Base-by-base conservation (phyloP, 1,284 basidiomycete genomes). In the Sporisorium scitamineum region DNA sequence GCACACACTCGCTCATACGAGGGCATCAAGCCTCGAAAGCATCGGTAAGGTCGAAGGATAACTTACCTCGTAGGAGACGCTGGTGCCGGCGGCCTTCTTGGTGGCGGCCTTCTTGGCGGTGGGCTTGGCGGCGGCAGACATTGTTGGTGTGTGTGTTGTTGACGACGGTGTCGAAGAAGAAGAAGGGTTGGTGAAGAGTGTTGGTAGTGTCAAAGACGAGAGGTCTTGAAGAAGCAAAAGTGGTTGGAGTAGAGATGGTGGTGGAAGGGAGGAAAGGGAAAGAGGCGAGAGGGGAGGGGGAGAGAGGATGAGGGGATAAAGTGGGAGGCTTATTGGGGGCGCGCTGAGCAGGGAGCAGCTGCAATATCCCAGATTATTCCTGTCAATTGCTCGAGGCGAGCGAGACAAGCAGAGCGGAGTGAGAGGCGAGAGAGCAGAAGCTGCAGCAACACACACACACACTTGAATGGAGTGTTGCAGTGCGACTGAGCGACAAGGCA, bases 31-130 rank as follows among this genome's bases (percentile, higher is more conserved):
- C n/a, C n/a, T 20, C 22, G 42, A 27, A 27, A 27, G 4, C 18
- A 50, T 0, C n/a, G 10, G 24, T 27, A 37, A 26, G 2, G 9
- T 20, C 2, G 41, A 20, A 39, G 26, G 14, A 16, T 1, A 20
- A 72, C 70, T 72, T 70, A 79, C 78, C 69, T 81, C 79, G 64
- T 81, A 81, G 53, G 80, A 68, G 54, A 76, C 63, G 54, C 60
- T 56, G 60, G 72, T 66, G 26, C 64, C 59, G 57, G 69, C 61
- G 58, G 73, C 63, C 72, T 77, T 77, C 78, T 80, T 80, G 54
- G 76, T 48, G 69, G 71, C 70, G 66, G 78, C 72, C 78, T 79
- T 80, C 74, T 76, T 76, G 70, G 70, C 74, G 59, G 62, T 60
- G 70, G 74, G 74, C 74, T 76, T 76, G 39, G 74, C 70, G 59